Evolutionary conservation across 257 asterid genomes (phyloP).

Genomic region (Plantago elongata): DNA sequence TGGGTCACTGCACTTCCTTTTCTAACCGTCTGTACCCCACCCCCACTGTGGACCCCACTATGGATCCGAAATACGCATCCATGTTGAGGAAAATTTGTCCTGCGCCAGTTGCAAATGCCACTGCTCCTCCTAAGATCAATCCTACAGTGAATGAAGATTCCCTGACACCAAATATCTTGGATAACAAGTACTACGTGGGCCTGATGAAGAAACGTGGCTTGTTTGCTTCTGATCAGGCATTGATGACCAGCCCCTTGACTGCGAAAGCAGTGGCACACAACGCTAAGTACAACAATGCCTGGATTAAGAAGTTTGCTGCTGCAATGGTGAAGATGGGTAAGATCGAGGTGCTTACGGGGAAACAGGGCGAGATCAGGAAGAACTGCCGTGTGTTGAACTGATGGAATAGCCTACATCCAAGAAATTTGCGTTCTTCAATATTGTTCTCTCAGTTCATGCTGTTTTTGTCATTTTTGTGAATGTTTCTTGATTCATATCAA

Average conservation of each 20-base stretch:
- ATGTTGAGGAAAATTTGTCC: conserved; percentile 30
- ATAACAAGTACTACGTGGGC: conserved; percentile 27
- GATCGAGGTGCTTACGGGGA: conserved; percentile 32
- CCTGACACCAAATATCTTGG: conserved; percentile 15
- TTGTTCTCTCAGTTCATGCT: background rate
- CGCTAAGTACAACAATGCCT: conserved; percentile 16
- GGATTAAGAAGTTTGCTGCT: conserved; percentile 29
- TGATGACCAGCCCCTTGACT: conserved; percentile 17
- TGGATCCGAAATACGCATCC: conserved; percentile 16
- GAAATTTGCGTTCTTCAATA: background rate
- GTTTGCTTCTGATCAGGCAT: conserved; percentile 31
- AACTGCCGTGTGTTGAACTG: conserved; percentile 36
- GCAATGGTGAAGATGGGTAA: conserved; percentile 44
- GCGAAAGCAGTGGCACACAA: conserved; percentile 22
- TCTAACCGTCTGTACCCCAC: conserved; percentile 19
- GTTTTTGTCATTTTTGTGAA: no score
- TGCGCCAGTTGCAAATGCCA: conserved; percentile 1
- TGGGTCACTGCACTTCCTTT: conserved; percentile 32
- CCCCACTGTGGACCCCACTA: conserved; percentile 20
- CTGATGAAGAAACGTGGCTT: conserved; percentile 24
- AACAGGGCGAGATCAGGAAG: conserved; percentile 33
- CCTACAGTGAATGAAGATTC: conserved; percentile 13
- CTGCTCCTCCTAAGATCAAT: background rate
- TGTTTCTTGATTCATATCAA: background rate
- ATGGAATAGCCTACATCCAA: background rate